Evolutionary conservation across 2,329 filamentous ascomycete genomes (phyloP).

Genomic region (Exutisphaerella laricina): DNA sequence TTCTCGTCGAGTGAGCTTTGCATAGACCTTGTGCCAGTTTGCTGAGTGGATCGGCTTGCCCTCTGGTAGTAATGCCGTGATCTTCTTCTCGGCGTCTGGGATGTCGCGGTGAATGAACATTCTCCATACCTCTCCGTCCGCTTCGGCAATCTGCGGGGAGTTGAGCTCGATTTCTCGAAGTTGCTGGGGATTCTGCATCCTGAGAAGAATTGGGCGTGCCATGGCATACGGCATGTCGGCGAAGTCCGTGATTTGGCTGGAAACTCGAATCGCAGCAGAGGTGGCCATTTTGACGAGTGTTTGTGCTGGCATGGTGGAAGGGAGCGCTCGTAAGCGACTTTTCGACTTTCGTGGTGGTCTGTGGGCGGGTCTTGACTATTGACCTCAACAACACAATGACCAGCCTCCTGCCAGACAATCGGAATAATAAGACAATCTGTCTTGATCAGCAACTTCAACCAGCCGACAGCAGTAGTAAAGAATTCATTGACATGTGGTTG

Average conservation of each 20-base stretch:
- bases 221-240: slow-evolving; percentile 64
- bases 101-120: slow-evolving; percentile 75
- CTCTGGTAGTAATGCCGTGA: slow-evolving; percentile 41
- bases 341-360: slow-evolving; percentile 3
- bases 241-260: slow-evolving; percentile 56
- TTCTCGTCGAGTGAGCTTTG: slow-evolving; percentile 39
- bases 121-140: slow-evolving; percentile 69
- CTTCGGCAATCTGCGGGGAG: slow-evolving; percentile 68
- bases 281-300: slow-evolving; percentile 38
- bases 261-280: slow-evolving; percentile 38
- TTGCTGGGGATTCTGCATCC: slow-evolving; percentile 67
- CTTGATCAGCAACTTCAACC: neutral
- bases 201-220: slow-evolving; percentile 62
- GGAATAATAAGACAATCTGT: slow-evolving; percentile 1
- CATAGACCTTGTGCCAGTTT: slow-evolving; percentile 75
- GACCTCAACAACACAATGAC: neutral
- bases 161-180: slow-evolving; percentile 65
- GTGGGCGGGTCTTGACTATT: slow-evolving; percentile 3
- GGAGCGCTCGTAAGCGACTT: slow-evolving; percentile 2
- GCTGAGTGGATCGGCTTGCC: slow-evolving; percentile 54
- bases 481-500: neutral
- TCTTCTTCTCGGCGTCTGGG: slow-evolving; percentile 55
- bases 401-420: neutral
- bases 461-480: neutral
- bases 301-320: slow-evolving; percentile 26